Base-by-base conservation (phyloP, 202 grass and related monocot species). In the Zizania palustris region DNA sequence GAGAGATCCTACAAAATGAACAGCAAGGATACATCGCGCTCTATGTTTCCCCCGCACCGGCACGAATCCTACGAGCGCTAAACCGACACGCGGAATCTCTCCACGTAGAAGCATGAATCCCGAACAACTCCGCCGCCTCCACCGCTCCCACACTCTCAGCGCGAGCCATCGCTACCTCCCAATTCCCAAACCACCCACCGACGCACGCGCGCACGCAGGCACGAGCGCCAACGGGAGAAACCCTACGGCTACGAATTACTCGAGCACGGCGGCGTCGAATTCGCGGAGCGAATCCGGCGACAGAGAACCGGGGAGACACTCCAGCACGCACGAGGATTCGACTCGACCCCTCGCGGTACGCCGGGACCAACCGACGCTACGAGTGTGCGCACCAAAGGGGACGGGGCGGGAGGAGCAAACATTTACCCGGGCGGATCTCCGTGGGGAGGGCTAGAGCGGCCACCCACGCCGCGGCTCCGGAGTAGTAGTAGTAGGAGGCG, bases 361-460 rank as follows among this genome's bases (percentile, higher is more conserved):
- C 53, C 0, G 9, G 34, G 45, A 12, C 41, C 22, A 33, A 79
- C 67, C 49, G 48, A 10, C 10, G 1, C 16, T 12, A 38, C 42
- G 21, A 20, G 28, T 9, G 9, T 9, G 0, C 45, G 34, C 28
- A 28, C 57, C 42, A 10, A 33, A 61, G 6, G 44, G 3, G 12
- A 73, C 44, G 20, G 42, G 0, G 7, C 0, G 18, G 2, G 69
- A 40, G 21, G n/a, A 41, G 28, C 28, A 36, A 20, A 28, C 57
- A 19, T 79, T 79, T 79, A 79, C 76, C 76, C 1, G 63, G 51
- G 5, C n/a, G 51, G 76, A 68, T 79, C 76, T 79, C 64, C 39
- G 9, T 13, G 63, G 12, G 21, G 50, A 45, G 21, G 37, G 7
- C 5, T 22, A 20, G 10, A 41, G 46, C 61, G 61, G 45, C 13